A percentile compares a stretch with the other conserved stretches of the same genome.
Conservation (phyloP, 805 yeast species). For the Wickerhamomyces tratensis region DNA sequence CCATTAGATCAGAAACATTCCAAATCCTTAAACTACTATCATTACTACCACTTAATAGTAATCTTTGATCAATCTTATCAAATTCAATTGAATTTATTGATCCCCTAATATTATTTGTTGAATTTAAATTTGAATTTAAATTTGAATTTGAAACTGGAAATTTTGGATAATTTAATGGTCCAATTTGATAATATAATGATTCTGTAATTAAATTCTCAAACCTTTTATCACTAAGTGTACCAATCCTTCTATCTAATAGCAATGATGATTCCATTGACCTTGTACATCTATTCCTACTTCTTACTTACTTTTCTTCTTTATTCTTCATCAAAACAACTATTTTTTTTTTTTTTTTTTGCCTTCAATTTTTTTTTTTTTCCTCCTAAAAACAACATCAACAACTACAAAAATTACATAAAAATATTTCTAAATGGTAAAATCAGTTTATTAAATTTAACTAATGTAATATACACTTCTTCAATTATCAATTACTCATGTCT, state of each 20-base stretch:
- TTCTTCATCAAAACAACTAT: too few species aligned
- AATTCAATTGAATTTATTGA: slow-evolving; percentile 52
- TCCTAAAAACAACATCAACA: too few species aligned
- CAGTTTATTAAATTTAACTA: too few species aligned
- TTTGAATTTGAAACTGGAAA: slow-evolving; percentile 5
- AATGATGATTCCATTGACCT: neutral
- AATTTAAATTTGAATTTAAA: neutral
- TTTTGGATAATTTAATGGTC: slow-evolving; percentile 10
- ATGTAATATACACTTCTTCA: too few species aligned
- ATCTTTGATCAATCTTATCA: slow-evolving; percentile 36
- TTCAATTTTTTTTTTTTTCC: too few species aligned
- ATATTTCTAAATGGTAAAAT: too few species aligned
- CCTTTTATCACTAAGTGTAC: slow-evolving; percentile 1
- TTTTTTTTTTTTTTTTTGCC: too few species aligned
- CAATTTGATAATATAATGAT: slow-evolving; percentile 14
- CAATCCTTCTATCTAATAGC: slow-evolving; percentile 7
- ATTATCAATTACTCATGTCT: too few species aligned
- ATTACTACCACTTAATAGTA: slow-evolving; percentile 61
- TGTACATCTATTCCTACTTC: too few species aligned
- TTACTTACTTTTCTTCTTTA: too few species aligned
- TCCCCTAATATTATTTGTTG: slow-evolving; percentile 3
- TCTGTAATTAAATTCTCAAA: slow-evolving; percentile 14
- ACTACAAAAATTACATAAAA: too few species aligned
- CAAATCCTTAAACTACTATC: slow-evolving; percentile 62
- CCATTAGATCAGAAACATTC: slow-evolving; percentile 30